These are phyloP conservation scores for Arabidopsis lyrata DNA, from an alignment of 441 rosid genomes.

Conservation along the genomic window DNA sequence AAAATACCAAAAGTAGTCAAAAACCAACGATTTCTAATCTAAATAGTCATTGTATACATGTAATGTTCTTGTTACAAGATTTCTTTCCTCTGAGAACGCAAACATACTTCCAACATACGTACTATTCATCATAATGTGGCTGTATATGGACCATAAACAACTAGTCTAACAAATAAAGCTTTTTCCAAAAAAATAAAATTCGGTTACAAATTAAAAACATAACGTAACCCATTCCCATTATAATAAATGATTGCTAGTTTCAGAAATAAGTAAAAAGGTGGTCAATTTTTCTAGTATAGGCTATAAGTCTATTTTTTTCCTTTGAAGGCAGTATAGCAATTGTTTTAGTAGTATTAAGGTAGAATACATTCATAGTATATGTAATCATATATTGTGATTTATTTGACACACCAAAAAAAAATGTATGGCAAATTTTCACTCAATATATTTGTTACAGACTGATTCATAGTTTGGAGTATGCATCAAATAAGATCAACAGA, in stretches of 20 bases:
- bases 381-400: background rate
- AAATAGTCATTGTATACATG: constrained; percentile 18
- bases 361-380: background rate
- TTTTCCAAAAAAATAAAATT: background rate
- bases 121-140: constrained; percentile 28
- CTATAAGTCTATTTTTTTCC: background rate
- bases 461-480: constrained; percentile 1
- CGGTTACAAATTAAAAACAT: background rate
- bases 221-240: too few relatives aligned
- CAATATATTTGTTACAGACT: background rate
- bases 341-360: background rate
- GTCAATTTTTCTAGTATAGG: background rate
- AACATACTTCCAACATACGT: constrained; percentile 33
- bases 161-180: background rate
- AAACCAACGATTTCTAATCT: constrained; percentile 38
- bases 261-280: constrained; percentile 14
- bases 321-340: background rate
- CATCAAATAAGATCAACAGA: background rate
- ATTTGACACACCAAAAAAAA: background rate
- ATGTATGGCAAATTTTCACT: too few relatives aligned
- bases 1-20: constrained; percentile 42
- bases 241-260: constrained; percentile 5
- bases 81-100: constrained; percentile 5
- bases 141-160: constrained; percentile 29
- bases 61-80: constrained; percentile 13